Evolutionary conservation across 2,329 filamentous ascomycete species (phyloP).

Genomic region (Phaeosphaeria sp.): DNA sequence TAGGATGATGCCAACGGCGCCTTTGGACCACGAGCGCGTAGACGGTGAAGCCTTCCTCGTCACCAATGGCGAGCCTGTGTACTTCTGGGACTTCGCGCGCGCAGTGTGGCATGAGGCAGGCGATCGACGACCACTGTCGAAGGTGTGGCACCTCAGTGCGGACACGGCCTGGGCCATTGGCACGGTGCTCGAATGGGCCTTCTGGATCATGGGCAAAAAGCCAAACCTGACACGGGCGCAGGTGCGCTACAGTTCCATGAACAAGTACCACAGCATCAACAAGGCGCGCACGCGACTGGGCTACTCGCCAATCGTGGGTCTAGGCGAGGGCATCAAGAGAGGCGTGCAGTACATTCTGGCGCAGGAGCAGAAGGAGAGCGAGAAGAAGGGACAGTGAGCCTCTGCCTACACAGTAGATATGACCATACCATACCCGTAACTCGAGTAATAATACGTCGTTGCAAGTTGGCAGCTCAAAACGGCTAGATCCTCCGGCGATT

Average conservation of each 20-base stretch:
- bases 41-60: conserved; percentile 61
- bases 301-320: conserved; percentile 70
- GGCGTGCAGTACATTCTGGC: conserved; percentile 53
- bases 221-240: conserved; percentile 56
- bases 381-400: conserved; percentile 46
- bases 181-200: conserved; percentile 53
- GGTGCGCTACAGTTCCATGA: conserved; percentile 74
- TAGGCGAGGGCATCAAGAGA: conserved; percentile 67
- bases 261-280: conserved; percentile 76
- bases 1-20: conserved; percentile 45
- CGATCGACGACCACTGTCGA: conserved; percentile 42
- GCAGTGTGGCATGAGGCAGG: conserved; percentile 56
- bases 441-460: neutral
- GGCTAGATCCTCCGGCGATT: conserved; percentile 4
- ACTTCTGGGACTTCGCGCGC: conserved; percentile 60
- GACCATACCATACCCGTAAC: neutral
- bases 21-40: conserved; percentile 54
- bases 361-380: conserved; percentile 34
- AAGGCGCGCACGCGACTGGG: conserved; percentile 76
- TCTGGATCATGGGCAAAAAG: conserved; percentile 53
- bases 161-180: conserved; percentile 53
- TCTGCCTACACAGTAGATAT: conserved; percentile 1
- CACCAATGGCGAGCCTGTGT: conserved; percentile 58
- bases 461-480: neutral
- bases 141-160: conserved; percentile 53